Base-by-base conservation (phyloP, 257 asterid species). In the Petunia axillaris region DNA sequence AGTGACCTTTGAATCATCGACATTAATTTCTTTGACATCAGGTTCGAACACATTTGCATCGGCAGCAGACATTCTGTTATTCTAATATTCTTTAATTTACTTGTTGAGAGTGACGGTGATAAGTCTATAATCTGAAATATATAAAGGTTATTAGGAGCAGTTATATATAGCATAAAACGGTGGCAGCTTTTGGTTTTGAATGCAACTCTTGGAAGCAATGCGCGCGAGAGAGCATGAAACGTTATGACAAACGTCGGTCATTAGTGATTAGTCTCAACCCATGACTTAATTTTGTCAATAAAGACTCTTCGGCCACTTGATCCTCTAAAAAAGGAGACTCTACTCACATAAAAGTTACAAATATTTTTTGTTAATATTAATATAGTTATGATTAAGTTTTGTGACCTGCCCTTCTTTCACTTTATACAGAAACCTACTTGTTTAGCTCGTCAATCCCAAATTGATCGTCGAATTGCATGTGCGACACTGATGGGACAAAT, bases 1-100 rank as follows among this genome's bases (percentile, higher is more conserved):
- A 1, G 4, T 46, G 76, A 5, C 76, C 76, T 48, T 71, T 2
- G 54, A 68, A 68, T n/a, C 76, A 68, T 70, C 38, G 25, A 55
- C 62, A 35, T 46, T 11, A 5, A 37, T 50, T 44, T 35, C 25
- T 48, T 6, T 54, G 60, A 54, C 25, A 25, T 25, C 52, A 65
- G 6, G 52, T 13, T 65, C 36, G 25, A 5, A 2, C 5, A 9
- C 15, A 38, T 25, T 48, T 10, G n/a, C 77, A 71, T 70, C 2
- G 2, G 57, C 9, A n/a, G 6, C 55, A 3, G 77, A 59, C 77
- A 71, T 71, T 36, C 68, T 36, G 62, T 15, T 55, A 11, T 53
- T n/a, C 64, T 16, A 59, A 38, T 59, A 2, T 59, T 16, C 64
- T 59, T 60, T 25, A 25, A 25, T 25, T 25, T 25, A 25, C 25